These are phyloP conservation scores for Neofusicoccum sp. DNA, from an alignment of 2,329 filamentous ascomycete species.

Conservation along the genomic window DNA sequence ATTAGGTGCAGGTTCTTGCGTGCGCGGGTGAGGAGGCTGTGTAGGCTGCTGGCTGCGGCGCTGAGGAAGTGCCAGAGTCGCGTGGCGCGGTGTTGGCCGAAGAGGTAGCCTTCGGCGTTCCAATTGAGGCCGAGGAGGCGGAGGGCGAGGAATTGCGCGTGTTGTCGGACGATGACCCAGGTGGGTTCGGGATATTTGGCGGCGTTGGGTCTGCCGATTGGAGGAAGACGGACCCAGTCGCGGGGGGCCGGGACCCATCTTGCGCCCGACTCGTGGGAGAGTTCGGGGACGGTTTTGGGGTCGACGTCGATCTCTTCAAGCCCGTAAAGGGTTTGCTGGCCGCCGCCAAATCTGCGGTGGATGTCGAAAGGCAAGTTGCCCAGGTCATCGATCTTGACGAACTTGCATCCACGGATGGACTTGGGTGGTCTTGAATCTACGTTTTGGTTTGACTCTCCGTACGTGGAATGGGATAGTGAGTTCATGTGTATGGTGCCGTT, in stretches of 20 bases:
- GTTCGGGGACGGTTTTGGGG: not conserved
- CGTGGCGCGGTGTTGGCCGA: not conserved
- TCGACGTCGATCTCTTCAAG: not conserved
- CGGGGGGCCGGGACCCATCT: too few relatives aligned
- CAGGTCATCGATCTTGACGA: not conserved
- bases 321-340: not conserved
- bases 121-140: not conserved
- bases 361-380: not conserved
- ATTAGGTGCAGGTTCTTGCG: not conserved
- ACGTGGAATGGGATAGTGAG: not conserved
- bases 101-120: not conserved
- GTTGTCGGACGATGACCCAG: not conserved
- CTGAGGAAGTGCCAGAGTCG: not conserved
- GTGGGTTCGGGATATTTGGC: too few relatives aligned
- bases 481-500: not conserved
- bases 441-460: not conserved
- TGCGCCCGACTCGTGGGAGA: too few relatives aligned
- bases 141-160: not conserved
- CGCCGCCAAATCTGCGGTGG: not conserved
- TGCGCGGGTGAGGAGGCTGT: not conserved
- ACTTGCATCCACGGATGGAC: not conserved
- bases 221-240: too few relatives aligned
- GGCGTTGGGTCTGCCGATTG: too few relatives aligned
- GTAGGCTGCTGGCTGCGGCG: not conserved
- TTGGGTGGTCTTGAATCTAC: not conserved